Evolutionary conservation across 495 filamentous ascomycete genomes (phyloP).

Genomic region (Xeromyces bisporus): DNA sequence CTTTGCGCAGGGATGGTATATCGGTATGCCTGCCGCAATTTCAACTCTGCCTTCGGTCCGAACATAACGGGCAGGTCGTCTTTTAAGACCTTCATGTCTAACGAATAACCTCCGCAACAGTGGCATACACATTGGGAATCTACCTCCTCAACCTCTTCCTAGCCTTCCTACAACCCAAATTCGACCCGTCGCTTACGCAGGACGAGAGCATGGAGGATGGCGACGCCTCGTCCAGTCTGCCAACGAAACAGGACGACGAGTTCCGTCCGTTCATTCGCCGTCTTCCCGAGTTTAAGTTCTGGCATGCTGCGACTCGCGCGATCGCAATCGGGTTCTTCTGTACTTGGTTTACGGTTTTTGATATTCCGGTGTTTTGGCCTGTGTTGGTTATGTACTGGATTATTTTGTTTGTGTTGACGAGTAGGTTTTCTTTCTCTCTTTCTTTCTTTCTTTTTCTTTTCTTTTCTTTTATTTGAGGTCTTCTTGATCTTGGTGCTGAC

Average conservation of each 20-base stretch:
- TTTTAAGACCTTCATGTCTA: too few species aligned
- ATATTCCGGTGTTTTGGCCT: constrained; percentile 98
- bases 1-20: constrained; percentile 93
- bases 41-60: too few species aligned
- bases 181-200: constrained; percentile 90
- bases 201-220: constrained; percentile 96
- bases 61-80: too few species aligned
- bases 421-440: constrained; percentile 35
- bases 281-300: constrained; percentile 99
- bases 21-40: constrained; percentile 42
- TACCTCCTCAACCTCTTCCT: constrained; percentile 99
- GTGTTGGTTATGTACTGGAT: constrained; percentile 97
- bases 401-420: constrained; percentile 85
- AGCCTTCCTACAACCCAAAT: constrained; percentile 95
- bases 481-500: too few species aligned
- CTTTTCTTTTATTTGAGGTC: background rate
- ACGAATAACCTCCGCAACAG: constrained; percentile 24
- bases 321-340: constrained; percentile 70
- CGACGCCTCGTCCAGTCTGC: constrained; percentile 50
- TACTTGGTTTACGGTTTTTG: constrained; percentile 83
- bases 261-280: constrained; percentile 93
- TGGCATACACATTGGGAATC: constrained; percentile 94
- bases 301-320: constrained; percentile 84
- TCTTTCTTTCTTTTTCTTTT: too few species aligned
- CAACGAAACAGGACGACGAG: constrained; percentile 89